Percentiles rank a stretch among this genome's conserved stretches.
These are phyloP conservation scores for Sequoia sempervirens DNA, from an alignment of 75 land plant species.

Conservation along the genomic window DNA sequence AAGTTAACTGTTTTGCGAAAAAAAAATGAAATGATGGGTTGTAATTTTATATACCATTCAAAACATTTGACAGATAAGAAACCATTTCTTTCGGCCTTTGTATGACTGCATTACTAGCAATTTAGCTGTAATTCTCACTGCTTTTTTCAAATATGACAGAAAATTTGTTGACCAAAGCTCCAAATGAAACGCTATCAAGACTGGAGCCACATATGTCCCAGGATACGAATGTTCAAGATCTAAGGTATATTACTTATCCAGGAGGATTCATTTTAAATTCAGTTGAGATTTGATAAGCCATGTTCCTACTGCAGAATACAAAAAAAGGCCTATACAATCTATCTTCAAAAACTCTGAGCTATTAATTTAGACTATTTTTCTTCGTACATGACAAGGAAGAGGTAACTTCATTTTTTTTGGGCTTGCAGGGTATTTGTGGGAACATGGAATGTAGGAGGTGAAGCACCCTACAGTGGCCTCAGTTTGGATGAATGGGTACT, in stretches of 20 bases:
- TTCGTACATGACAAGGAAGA: background rate
- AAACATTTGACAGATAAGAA: too few relatives aligned
- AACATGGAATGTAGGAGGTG: slow-evolving; percentile 96
- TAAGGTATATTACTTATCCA: background rate
- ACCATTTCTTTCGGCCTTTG: too few relatives aligned
- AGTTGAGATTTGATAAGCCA: background rate
- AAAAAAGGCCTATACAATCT: background rate
- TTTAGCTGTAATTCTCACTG: background rate
- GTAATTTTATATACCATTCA: too few relatives aligned
- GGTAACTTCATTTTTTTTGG: background rate
- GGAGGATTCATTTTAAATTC: too few relatives aligned
- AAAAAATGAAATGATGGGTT: background rate
- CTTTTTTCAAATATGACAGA: background rate
- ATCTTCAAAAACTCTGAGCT: background rate
- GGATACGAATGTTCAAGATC: background rate
- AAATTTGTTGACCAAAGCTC: background rate
- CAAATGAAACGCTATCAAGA: too few relatives aligned
- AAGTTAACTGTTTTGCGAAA: background rate
- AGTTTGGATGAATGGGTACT: slow-evolving; percentile 80
- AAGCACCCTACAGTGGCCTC: slow-evolving; percentile 57
- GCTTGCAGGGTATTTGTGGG: slow-evolving; percentile 55
- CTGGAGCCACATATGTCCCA: background rate
- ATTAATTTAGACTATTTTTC: background rate
- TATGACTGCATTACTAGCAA: too few relatives aligned
- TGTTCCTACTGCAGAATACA: background rate